Percentiles rank a stretch among this genome's conserved stretches.
Conservation (phyloP, 2,329 filamentous ascomycete species). For the Fusarium sp. region DNA sequence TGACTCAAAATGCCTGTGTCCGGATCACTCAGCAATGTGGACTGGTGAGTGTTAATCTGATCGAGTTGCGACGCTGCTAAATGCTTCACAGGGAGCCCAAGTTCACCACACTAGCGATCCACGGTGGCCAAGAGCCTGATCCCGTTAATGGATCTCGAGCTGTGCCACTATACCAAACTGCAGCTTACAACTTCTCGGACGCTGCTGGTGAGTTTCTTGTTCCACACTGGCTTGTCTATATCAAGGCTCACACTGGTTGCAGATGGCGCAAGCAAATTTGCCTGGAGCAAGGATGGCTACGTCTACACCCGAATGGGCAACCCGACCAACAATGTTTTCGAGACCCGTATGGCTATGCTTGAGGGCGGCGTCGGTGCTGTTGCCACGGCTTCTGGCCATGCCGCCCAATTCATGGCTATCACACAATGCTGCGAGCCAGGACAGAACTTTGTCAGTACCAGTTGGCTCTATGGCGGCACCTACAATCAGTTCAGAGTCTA, state of each 20-base stretch:
- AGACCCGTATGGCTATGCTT: conserved; percentile 9
- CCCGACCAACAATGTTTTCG: conserved; percentile 11
- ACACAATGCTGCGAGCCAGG: background rate
- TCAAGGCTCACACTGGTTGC: background rate
- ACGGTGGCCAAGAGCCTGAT: background rate
- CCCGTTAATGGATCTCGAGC: background rate
- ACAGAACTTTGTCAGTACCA: conserved; percentile 6
- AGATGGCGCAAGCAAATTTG: background rate
- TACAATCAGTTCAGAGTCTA: conserved; percentile 8
- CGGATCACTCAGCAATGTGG: background rate
- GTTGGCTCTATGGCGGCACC: conserved; percentile 5
- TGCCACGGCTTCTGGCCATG: background rate
- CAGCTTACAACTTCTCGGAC: background rate
- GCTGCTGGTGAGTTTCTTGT: background rate
- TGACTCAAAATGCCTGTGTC: background rate
- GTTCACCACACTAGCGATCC: background rate
- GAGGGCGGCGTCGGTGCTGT: background rate
- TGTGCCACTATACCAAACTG: background rate
- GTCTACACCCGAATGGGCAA: background rate
- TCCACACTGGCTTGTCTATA: background rate
- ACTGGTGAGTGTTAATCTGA: background rate
- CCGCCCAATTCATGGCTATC: conserved; percentile 3
- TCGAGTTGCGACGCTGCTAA: background rate
- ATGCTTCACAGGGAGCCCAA: background rate
- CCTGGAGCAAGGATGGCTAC: background rate